These are phyloP conservation scores for Boletus sp. DNA, from an alignment of 1,284 basidiomycete genomes.

Conservation along the genomic window DNA sequence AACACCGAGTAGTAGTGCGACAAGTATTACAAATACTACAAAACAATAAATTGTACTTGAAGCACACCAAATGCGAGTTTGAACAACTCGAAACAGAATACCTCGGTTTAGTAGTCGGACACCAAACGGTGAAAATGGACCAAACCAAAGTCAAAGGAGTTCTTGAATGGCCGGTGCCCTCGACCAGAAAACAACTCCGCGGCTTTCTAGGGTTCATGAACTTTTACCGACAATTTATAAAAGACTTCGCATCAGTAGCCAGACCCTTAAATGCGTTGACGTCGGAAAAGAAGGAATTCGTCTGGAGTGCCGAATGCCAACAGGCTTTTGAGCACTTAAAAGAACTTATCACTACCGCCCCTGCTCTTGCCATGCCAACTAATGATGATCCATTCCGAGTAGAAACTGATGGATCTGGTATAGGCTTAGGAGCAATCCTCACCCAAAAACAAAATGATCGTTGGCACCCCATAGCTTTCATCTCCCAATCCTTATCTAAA, in stretches of 20 bases:
- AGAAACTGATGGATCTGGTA: neutral
- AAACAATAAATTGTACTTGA: neutral
- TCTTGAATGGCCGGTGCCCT: neutral
- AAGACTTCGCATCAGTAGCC: neutral
- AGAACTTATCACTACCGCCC: neutral
- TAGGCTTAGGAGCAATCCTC: neutral
- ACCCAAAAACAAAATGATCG: neutral
- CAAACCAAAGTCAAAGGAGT: neutral
- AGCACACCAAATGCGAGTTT: conserved; percentile 1
- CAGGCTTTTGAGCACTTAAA: neutral
- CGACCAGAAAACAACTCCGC: fast-evolving
- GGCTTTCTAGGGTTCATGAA: neutral
- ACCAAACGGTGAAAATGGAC: neutral
- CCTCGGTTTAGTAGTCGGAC: neutral
- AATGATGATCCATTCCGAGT: neutral
- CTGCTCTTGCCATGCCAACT: neutral
- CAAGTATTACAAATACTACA: neutral
- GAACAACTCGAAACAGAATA: neutral
- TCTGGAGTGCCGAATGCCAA: neutral
- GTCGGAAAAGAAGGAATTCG: neutral
- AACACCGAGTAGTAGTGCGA: neutral
- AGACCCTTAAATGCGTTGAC: neutral
- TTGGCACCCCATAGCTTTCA: neutral
- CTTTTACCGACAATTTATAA: neutral
- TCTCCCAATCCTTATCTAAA: neutral